A percentile compares a stretch with the other conserved stretches of the same genome.
phyloP scores from a whole-genome alignment of 139 green algal genomes.

The Parachlorella kessleri region DNA sequence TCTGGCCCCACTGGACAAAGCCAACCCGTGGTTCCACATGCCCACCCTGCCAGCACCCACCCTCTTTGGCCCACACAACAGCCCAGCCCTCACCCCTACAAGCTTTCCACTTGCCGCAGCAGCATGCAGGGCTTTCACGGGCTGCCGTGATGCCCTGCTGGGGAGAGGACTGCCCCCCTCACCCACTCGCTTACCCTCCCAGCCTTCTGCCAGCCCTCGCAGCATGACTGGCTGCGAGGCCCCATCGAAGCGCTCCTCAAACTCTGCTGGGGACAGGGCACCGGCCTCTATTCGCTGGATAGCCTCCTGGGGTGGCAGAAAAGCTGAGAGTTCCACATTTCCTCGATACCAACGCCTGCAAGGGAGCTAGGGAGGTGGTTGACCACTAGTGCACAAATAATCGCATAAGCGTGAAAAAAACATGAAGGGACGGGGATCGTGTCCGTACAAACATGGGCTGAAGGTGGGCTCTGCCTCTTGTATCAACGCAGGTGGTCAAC shows the following conservation, averaged over 20 bases:
- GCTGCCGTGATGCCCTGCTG: too few species aligned
- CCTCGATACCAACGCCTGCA: constrained; percentile 31
- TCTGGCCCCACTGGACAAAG: too few species aligned
- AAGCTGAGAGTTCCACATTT: constrained; percentile 16
- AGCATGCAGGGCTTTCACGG: background rate
- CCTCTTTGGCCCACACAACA: background rate
- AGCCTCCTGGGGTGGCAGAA: background rate
- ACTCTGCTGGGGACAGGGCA: constrained; percentile 57
- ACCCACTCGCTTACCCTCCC: constrained; percentile 8
- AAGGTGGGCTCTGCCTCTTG: too few species aligned
- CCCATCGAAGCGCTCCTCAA: constrained; percentile 70
- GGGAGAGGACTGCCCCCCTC: too few species aligned
- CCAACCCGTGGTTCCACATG: too few species aligned
- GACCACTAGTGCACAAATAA: too few species aligned
- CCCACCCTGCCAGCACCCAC: background rate
- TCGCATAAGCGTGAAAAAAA: too few species aligned
- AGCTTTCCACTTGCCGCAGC: background rate
- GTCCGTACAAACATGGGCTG: too few species aligned
- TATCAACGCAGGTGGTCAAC: too few species aligned
- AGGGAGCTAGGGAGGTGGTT: background rate
- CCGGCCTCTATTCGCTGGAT: background rate
- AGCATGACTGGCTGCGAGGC: constrained; percentile 74
- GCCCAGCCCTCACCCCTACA: background rate
- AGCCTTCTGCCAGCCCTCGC: constrained; percentile 32
- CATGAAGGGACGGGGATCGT: too few species aligned